These are phyloP conservation scores for Straminergon stramineum DNA, from an alignment of 225 moss, liverwort and hornwort genomes.

Conservation along the genomic window DNA sequence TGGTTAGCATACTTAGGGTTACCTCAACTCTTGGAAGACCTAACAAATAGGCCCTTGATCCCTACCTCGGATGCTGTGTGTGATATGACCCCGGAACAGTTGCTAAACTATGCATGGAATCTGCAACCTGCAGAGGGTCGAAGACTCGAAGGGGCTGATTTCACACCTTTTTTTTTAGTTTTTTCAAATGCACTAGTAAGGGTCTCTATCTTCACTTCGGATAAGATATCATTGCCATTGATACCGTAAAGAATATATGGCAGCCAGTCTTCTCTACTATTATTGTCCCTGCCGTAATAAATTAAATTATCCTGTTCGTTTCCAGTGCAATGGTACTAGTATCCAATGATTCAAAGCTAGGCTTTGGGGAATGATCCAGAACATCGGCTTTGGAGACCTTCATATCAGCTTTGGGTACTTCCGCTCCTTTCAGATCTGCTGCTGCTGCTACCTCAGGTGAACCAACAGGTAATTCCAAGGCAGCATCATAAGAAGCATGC, in stretches of 20 bases:
- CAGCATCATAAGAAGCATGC: constrained; percentile 30
- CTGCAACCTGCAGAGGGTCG: background rate
- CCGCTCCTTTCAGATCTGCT: background rate
- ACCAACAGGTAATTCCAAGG: background rate
- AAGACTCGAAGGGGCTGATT: background rate
- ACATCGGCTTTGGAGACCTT: background rate
- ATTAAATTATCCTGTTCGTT: background rate
- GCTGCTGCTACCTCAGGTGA: background rate
- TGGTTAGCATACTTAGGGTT: background rate
- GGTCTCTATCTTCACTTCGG: background rate
- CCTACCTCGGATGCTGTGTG: background rate
- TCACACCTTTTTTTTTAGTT: too few species aligned
- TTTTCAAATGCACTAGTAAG: background rate
- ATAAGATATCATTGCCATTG: background rate
- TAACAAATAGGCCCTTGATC: background rate
- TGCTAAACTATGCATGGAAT: background rate
- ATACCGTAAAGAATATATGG: background rate
- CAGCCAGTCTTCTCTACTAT: background rate
- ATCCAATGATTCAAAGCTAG: background rate
- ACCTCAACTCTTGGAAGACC: background rate
- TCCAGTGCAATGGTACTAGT: background rate
- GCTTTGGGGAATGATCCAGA: background rate
- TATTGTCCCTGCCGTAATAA: background rate
- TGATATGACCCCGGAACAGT: background rate
- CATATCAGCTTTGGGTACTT: background rate